Evolutionary conservation across 345 rosid species (phyloP).

Genomic region (Dovyalis caffra): DNA sequence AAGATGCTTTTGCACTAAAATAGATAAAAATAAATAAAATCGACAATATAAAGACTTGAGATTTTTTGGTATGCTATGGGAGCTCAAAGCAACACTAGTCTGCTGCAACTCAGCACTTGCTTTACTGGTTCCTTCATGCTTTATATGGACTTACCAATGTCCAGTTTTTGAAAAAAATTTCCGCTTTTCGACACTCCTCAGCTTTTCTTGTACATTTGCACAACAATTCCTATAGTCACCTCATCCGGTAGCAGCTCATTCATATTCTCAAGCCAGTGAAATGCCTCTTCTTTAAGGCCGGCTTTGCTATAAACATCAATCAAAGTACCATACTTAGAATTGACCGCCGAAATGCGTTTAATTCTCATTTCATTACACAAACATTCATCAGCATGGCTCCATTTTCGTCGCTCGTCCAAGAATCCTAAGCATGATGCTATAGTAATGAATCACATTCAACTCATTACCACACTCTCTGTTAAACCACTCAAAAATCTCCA

Average conservation of each 20-base stretch:
- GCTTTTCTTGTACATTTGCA: constrained; percentile 90
- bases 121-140: constrained; percentile 19
- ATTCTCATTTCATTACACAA: constrained; percentile 69
- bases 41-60: too few relatives aligned
- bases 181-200: constrained; percentile 71
- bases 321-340: constrained; percentile 82
- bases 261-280: constrained; percentile 79
- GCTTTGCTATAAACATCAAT: constrained; percentile 89
- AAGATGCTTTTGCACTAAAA: too few relatives aligned
- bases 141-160: constrained; percentile 42
- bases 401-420: constrained; percentile 70
- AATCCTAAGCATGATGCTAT: constrained; percentile 68
- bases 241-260: constrained; percentile 74
- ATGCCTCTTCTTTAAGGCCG: constrained; percentile 56
- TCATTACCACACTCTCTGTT: constrained; percentile 63
- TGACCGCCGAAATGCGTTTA: constrained; percentile 51
- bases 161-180: constrained; percentile 78
- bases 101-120: constrained; percentile 14
- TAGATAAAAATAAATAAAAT: too few relatives aligned
- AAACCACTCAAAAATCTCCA: constrained; percentile 88
- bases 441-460: constrained; percentile 83
- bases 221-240: constrained; percentile 71
- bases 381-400: constrained; percentile 53
- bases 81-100: constrained; percentile 46
- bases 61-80: too few relatives aligned